Evolutionary conservation across 2,329 filamentous ascomycete species (phyloP), one percentile per base, ranked within the genome.

Genomic region (Aspergillus flavus): DNA sequence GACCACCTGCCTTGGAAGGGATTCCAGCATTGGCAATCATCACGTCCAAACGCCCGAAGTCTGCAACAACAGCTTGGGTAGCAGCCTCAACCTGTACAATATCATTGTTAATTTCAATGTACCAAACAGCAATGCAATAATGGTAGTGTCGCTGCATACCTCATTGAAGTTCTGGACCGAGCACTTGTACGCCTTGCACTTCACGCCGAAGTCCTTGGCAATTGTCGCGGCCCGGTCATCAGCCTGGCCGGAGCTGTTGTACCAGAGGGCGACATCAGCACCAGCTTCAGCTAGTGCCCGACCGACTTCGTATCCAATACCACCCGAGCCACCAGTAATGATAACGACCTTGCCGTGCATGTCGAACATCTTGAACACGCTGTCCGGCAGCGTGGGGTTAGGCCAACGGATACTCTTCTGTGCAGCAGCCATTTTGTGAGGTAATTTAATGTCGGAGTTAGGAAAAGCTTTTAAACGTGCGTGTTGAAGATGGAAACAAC

Each of bases 21-120:
- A 92, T 88, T 30, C 89, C 90, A 10, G 87, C 88, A 73, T 93
- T 93, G 65, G 90, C 90, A 41, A 92, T 85, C 69, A 92, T 92
- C 66, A 91, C 82, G 71, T 92, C 90, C 5, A 92, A 84, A 14
- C 88, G 84, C 71, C 88, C 86, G 78, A 92, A 89, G 34, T 41
- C 39, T n/a, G 39, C 16, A 3, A n/a, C 39, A n/a, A 41, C 39
- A 2, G 39, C 39, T 6, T 41, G 39, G 39, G 39, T 41, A 10
- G 39, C 7, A 19, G 39, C 39, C 7, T 41, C 39, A 26, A 92
- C 89, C 56, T 78, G 69, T 30, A 77, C 71, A 0, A 79, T 73
- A 19, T 41, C 9, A 23, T 58, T 11, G 1, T 54, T 48, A 21
- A 43, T 28, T 1, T 28, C 9, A 12, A 9, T 1, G 28, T 21